These are phyloP conservation scores for Tricholoma sp. DNA, from an alignment of 768 basidiomycete genomes.

Conservation along the genomic window DNA sequence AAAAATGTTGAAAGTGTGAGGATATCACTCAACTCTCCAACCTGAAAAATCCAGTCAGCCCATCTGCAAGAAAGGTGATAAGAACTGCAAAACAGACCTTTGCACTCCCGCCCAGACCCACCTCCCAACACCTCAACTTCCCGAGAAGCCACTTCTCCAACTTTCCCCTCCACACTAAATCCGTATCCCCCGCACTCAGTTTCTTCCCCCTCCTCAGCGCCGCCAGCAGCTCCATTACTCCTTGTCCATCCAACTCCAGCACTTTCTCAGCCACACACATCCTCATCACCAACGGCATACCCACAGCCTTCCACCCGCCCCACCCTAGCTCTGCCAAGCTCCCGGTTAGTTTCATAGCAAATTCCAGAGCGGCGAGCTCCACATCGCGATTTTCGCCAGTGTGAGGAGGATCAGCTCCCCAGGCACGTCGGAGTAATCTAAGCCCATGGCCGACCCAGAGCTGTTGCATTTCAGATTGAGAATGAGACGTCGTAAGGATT, in stretches of 20 bases:
- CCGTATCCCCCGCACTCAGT: constrained; percentile 42
- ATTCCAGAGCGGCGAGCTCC: constrained; percentile 13
- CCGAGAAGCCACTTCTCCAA: constrained; percentile 45
- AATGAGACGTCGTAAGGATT: constrained; percentile 27
- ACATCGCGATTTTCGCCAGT: background rate
- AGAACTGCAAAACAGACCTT: background rate
- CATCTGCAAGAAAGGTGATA: background rate
- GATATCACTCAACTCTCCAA: constrained; percentile 48
- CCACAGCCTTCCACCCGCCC: constrained; percentile 75
- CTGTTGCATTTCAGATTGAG: constrained; percentile 32
- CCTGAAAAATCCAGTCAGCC: constrained; percentile 24
- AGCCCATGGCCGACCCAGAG: constrained; percentile 52
- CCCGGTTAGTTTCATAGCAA: constrained; percentile 54
- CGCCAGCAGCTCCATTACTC: constrained; percentile 46
- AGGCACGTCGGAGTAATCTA: constrained; percentile 48
- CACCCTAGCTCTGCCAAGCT: constrained; percentile 61
- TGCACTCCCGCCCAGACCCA: constrained; percentile 25
- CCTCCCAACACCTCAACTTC: constrained; percentile 38
- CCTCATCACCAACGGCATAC: constrained; percentile 53
- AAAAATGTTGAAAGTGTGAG: constrained; percentile 50
- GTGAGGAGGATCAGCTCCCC: constrained; percentile 23
- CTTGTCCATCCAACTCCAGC: constrained; percentile 36
- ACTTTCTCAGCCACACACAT: constrained; percentile 36
- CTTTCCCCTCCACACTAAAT: constrained; percentile 53
- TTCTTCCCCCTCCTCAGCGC: constrained; percentile 42